These are phyloP conservation scores for Solanum paucissectum DNA, from an alignment of 257 asterid species.

Conservation along the genomic window DNA sequence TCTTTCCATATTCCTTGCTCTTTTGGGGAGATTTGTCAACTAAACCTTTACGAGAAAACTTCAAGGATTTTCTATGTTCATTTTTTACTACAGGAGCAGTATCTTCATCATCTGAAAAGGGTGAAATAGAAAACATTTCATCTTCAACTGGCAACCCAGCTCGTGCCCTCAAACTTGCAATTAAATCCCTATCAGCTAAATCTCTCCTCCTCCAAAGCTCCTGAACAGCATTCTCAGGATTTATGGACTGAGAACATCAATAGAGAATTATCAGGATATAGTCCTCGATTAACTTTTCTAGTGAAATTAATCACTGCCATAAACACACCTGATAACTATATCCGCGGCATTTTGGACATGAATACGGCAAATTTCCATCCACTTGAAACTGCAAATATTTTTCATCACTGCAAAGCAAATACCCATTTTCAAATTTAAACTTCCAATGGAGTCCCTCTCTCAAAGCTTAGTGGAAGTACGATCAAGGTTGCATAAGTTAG, in stretches of 20 bases:
- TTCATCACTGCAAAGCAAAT: constrained; percentile 50
- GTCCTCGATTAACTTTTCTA: not conserved
- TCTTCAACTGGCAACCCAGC: constrained; percentile 98
- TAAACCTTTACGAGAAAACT: constrained; percentile 75
- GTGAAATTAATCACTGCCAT: not conserved
- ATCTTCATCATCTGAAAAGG: constrained; percentile 95
- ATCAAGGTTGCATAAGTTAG: not conserved
- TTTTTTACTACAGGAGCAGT: constrained; percentile 38
- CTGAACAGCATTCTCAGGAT: constrained; percentile 80
- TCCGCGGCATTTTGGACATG: constrained; percentile 89
- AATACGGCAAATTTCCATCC: constrained; percentile 84
- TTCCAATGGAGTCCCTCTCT: not conserved
- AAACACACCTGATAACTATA: constrained; percentile 68
- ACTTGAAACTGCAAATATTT: constrained; percentile 88
- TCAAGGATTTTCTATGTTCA: constrained; percentile 61
- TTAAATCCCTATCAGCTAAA: constrained; percentile 75
- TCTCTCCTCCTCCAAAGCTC: constrained; percentile 98
- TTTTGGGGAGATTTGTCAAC: constrained; percentile 64
- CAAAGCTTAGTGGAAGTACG: not conserved
- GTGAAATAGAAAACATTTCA: constrained; percentile 67
- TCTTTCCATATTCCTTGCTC: constrained; percentile 61
- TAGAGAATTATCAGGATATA: not conserved
- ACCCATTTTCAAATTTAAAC: not conserved
- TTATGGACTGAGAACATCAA: constrained; percentile 42
- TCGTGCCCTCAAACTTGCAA: constrained; percentile 73